Evolutionary conservation across 2,329 filamentous ascomycete genomes (phyloP).

Genomic region (Microsporum audouinii): DNA sequence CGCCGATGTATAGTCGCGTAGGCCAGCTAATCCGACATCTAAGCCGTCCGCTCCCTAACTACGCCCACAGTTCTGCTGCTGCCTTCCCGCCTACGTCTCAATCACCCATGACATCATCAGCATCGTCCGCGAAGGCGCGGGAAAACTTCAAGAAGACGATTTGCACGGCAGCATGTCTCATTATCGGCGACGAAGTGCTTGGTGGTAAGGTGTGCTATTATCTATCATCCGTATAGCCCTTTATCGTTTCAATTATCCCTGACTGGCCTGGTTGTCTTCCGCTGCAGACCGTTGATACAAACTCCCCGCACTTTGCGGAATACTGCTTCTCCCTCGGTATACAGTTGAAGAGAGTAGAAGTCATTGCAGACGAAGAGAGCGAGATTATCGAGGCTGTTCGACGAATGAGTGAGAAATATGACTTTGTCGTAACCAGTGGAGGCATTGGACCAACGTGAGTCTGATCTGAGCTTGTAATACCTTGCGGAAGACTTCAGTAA

Average conservation of each 20-base stretch:
- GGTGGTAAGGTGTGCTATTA: constrained; percentile 68
- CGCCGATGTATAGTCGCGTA: constrained; percentile 62
- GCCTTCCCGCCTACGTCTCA: constrained; percentile 19
- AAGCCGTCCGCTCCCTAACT: constrained; percentile 49
- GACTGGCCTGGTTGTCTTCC: not conserved
- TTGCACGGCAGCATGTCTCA: constrained; percentile 78
- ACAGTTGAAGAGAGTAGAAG: constrained; percentile 71
- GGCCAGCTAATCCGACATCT: constrained; percentile 64
- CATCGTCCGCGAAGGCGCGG: constrained; percentile 14
- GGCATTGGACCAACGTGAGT: constrained; percentile 89
- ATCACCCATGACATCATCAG: constrained; percentile 35
- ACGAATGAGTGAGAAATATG: constrained; percentile 80
- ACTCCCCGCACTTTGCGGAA: constrained; percentile 53
- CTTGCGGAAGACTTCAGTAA: not conserved
- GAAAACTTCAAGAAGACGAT: constrained; percentile 48
- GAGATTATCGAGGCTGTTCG: constrained; percentile 81
- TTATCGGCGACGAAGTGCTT: constrained; percentile 95
- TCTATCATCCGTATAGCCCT: not conserved
- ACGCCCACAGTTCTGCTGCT: constrained; percentile 40
- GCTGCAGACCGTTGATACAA: constrained; percentile 52
- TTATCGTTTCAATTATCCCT: not conserved
- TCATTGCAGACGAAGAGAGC: constrained; percentile 81
- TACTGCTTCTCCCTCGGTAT: constrained; percentile 56
- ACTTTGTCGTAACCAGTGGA: constrained; percentile 89
- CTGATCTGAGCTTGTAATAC: not conserved